phyloP scores from a whole-genome alignment of 352 stramenopile genomes.

The Pythium phragmitis region DNA sequence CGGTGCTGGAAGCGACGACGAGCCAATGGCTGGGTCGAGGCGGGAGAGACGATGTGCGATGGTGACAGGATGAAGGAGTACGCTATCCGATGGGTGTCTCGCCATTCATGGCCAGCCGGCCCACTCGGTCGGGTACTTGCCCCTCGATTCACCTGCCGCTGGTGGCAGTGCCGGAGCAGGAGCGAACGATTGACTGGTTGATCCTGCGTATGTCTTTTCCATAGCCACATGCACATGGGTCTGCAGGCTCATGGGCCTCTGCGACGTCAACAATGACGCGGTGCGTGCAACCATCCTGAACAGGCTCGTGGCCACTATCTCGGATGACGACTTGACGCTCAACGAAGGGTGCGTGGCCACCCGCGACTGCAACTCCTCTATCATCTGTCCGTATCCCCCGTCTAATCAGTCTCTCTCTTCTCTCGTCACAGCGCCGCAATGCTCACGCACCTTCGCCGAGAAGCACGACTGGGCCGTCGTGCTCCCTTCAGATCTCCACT shows the following conservation, averaged over 20 bases:
- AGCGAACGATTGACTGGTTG: conserved; percentile 1
- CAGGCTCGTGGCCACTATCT: conserved; percentile 42
- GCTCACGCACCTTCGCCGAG: conserved; percentile 41
- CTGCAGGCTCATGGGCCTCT: conserved; percentile 37
- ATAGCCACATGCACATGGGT: conserved; percentile 26
- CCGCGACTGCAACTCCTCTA: not conserved
- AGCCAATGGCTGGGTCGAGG: too few species aligned
- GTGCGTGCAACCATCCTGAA: conserved; percentile 51
- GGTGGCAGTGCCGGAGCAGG: not conserved
- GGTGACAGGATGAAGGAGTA: too few species aligned
- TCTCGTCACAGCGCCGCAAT: not conserved
- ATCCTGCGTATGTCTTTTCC: not conserved
- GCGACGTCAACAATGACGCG: conserved; percentile 27
- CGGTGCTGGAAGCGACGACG: too few species aligned
- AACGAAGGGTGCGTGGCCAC: conserved; percentile 35
- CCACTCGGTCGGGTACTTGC: conserved; percentile 8
- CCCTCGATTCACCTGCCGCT: not conserved
- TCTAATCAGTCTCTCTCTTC: too few species aligned
- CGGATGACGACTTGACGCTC: conserved; percentile 50
- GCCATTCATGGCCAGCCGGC: conserved; percentile 11
- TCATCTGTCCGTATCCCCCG: too few species aligned
- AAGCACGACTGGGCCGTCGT: conserved; percentile 50
- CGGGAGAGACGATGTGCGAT: too few species aligned
- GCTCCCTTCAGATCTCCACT: conserved; percentile 35
- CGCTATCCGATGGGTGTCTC: too few species aligned